These are phyloP conservation scores for Ophiostoma populinum DNA, from an alignment of 2,329 filamentous ascomycete species.

Conservation along the genomic window DNA sequence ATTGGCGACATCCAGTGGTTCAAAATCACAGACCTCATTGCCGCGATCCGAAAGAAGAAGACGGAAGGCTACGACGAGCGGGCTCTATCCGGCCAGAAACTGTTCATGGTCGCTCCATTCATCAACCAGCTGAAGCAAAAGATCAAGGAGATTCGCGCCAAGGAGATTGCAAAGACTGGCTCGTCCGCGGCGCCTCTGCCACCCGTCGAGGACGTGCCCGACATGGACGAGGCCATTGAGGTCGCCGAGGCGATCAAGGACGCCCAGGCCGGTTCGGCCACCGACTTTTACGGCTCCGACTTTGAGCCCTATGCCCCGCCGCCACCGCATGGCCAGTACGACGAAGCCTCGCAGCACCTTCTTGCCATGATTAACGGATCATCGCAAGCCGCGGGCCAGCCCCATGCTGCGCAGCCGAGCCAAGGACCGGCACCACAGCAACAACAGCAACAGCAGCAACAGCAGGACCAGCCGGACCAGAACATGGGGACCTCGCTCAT, in stretches of 20 bases:
- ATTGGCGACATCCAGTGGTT: constrained; percentile 98
- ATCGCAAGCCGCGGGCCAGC: too few relatives aligned
- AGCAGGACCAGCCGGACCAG: background rate
- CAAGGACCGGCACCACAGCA: too few relatives aligned
- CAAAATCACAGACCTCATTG: constrained; percentile 67
- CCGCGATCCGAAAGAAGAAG: constrained; percentile 66
- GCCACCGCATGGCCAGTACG: constrained; percentile 6
- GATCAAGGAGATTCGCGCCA: constrained; percentile 31
- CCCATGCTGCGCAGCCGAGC: too few relatives aligned
- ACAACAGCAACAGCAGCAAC: constrained; percentile 8
- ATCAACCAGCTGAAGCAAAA: constrained; percentile 72
- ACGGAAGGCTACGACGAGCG: constrained; percentile 23
- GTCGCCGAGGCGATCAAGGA: constrained; percentile 42
- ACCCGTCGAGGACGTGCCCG: too few relatives aligned
- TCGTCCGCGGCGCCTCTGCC: too few relatives aligned
- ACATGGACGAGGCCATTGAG: constrained; percentile 26
- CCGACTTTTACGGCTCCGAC: background rate
- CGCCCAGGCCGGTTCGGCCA: constrained; percentile 30
- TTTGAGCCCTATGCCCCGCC: constrained; percentile 2
- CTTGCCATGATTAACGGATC: too few relatives aligned
- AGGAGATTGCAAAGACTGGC: too few relatives aligned
- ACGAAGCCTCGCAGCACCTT: background rate
- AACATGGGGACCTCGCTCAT: too few relatives aligned
- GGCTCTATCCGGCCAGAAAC: constrained; percentile 43
- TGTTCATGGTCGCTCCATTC: constrained; percentile 97